phyloP scores from a whole-genome alignment of 2,329 filamentous ascomycete genomes.

The Diaporthe citri region DNA sequence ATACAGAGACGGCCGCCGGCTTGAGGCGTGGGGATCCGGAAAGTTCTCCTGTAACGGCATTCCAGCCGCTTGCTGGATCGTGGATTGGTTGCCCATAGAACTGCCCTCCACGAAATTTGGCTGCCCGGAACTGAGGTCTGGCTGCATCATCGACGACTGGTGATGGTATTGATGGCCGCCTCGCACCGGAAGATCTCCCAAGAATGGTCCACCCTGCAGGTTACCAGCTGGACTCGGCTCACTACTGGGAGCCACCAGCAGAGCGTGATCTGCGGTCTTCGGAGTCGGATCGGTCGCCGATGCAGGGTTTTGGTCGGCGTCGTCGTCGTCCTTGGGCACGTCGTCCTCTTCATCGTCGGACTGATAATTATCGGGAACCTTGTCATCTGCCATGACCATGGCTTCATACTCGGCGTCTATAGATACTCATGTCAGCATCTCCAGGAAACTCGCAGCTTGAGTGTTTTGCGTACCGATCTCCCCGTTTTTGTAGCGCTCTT shows the following conservation, averaged over 20 bases:
- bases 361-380: conserved; percentile 59
- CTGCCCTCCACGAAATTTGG: conserved; percentile 55
- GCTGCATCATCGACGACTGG: conserved; percentile 54
- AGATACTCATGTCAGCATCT: not conserved
- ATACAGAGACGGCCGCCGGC: conserved; percentile 61
- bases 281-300: conserved; percentile 52
- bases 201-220: conserved; percentile 52
- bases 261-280: conserved; percentile 48
- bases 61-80: conserved; percentile 51
- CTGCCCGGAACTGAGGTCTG: conserved; percentile 58
- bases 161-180: conserved; percentile 52
- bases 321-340: conserved; percentile 57
- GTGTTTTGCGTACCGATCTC: conserved; percentile 64
- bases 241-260: conserved; percentile 52
- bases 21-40: conserved; percentile 57
- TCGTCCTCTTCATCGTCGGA: conserved; percentile 62
- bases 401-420: conserved; percentile 62
- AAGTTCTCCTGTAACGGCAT: conserved; percentile 62
- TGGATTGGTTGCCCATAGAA: conserved; percentile 49
- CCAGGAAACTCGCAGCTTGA: not conserved
- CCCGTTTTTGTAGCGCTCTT: conserved; percentile 68
- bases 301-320: conserved; percentile 49
- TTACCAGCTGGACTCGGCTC: conserved; percentile 52
- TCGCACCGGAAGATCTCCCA: conserved; percentile 60
- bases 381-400: conserved; percentile 66